Evolutionary conservation across 352 stramenopile species (phyloP).

Genomic region (Lagenidium giganteum): DNA sequence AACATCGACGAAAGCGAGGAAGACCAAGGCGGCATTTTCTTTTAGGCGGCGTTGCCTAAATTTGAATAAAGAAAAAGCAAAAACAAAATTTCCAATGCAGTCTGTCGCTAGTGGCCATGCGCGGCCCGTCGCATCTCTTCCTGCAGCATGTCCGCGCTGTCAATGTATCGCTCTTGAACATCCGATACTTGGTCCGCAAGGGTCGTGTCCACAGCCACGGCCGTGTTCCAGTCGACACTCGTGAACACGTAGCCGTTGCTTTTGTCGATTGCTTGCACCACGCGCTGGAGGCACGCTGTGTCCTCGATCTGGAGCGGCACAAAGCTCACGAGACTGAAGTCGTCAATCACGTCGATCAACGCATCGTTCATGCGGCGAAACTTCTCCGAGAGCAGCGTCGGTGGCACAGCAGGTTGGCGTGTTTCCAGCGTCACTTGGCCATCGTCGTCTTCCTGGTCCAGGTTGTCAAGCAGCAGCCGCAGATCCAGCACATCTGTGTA

Average conservation of each 20-base stretch:
- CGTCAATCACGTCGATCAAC: conserved; percentile 82
- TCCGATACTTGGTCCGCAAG: conserved; percentile 57
- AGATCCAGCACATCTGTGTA: conserved; percentile 86
- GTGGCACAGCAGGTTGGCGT: conserved; percentile 19
- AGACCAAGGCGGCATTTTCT: conserved; percentile 83
- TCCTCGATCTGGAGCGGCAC: conserved; percentile 78
- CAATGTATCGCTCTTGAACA: conserved; percentile 71
- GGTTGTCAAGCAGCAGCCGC: conserved; percentile 71
- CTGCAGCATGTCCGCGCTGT: conserved; percentile 22
- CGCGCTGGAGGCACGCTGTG: conserved; percentile 47
- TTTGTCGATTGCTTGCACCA: conserved; percentile 79
- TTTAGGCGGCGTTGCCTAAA: conserved; percentile 36
- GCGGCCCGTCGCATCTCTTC: conserved; percentile 29
- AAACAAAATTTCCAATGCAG: conserved; percentile 1
- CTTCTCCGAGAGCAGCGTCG: conserved; percentile 31
- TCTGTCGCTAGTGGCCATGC: not conserved
- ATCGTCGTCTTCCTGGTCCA: conserved; percentile 49
- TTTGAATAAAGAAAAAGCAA: conserved; percentile 6
- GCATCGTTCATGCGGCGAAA: conserved; percentile 83
- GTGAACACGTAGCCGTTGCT: conserved; percentile 81
- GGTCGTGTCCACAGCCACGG: conserved; percentile 64
- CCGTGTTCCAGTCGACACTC: conserved; percentile 71
- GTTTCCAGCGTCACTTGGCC: conserved; percentile 21
- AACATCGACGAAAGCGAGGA: conserved; percentile 82
- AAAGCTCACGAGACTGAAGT: conserved; percentile 86